Conservation (phyloP, 257 asterid genomes). For the Nicotiana undulata region DNA sequence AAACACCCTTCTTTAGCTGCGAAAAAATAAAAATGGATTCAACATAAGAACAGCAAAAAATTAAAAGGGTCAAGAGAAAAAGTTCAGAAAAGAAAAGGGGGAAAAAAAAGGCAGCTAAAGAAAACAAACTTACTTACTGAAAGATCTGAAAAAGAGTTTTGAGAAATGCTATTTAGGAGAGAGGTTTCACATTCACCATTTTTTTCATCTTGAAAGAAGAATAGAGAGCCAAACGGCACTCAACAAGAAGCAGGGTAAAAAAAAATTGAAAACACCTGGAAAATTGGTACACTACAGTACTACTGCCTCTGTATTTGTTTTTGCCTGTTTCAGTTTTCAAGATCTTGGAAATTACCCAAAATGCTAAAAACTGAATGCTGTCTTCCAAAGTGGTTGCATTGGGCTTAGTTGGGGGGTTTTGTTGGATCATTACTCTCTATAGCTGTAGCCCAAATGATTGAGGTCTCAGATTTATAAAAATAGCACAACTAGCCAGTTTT, state of each 20-base stretch:
- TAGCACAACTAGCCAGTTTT: no score
- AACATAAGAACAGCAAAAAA: conserved; percentile 1
- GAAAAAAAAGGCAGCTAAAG: not conserved
- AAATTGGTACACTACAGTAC: not conserved
- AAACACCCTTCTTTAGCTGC: not conserved
- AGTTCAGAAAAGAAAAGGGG: not conserved
- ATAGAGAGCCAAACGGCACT: not conserved
- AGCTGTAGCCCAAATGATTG: no score
- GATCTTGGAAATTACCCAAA: not conserved
- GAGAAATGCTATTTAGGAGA: not conserved
- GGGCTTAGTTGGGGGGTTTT: not conserved
- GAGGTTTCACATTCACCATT: not conserved
- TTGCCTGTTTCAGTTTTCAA: conserved; percentile 1
- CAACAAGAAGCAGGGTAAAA: not conserved
- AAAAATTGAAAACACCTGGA: not conserved
- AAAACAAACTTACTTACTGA: not conserved
- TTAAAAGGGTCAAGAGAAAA: not conserved
- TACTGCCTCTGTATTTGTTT: not conserved
- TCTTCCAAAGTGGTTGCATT: not conserved
- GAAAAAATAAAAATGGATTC: not conserved
- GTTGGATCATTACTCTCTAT: no score
- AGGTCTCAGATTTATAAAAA: no score
- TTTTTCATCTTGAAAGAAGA: not conserved
- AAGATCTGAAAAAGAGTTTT: not conserved
- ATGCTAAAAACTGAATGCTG: not conserved